phyloP scores from a whole-genome alignment of 2,329 filamentous ascomycete species.

The Pyrenochaeta sp. region DNA sequence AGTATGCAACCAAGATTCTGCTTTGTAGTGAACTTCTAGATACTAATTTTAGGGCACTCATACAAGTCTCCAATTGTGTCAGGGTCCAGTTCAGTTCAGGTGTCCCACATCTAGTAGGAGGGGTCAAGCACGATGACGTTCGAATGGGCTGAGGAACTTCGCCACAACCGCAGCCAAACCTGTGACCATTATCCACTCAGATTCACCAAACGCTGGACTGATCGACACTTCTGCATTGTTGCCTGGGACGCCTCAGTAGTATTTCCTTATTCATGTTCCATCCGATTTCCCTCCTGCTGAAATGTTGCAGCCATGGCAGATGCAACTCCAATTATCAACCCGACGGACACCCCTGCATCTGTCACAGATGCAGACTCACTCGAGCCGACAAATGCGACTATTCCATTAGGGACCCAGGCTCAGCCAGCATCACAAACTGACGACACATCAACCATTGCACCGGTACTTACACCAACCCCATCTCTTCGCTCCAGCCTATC shows the following conservation, averaged over 20 bases:
- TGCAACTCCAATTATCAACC: slow-evolving; percentile 1
- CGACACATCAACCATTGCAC: background rate
- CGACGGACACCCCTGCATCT: background rate
- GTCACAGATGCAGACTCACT: background rate
- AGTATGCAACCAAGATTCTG: too few relatives aligned
- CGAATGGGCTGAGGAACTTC: background rate
- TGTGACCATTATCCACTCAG: background rate
- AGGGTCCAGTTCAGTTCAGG: background rate
- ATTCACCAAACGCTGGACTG: slow-evolving; percentile 9
- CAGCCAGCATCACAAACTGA: background rate
- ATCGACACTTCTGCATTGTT: slow-evolving; percentile 13
- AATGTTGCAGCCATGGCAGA: slow-evolving; percentile 1
- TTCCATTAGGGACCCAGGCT: background rate
- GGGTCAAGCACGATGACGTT: background rate
- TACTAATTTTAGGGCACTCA: too few relatives aligned
- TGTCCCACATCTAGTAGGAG: background rate
- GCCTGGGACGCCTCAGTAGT: slow-evolving; percentile 12
- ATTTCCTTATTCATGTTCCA: slow-evolving; percentile 1
- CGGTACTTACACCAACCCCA: background rate
- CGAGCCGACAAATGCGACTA: background rate
- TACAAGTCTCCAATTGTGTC: background rate
- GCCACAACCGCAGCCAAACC: background rate
- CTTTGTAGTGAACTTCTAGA: too few relatives aligned
- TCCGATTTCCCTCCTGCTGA: background rate
- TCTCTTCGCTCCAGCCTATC: slow-evolving; percentile 15